These are phyloP conservation scores for Senecio squalidus DNA, from an alignment of 140 eudicot species.

Conservation along the genomic window DNA sequence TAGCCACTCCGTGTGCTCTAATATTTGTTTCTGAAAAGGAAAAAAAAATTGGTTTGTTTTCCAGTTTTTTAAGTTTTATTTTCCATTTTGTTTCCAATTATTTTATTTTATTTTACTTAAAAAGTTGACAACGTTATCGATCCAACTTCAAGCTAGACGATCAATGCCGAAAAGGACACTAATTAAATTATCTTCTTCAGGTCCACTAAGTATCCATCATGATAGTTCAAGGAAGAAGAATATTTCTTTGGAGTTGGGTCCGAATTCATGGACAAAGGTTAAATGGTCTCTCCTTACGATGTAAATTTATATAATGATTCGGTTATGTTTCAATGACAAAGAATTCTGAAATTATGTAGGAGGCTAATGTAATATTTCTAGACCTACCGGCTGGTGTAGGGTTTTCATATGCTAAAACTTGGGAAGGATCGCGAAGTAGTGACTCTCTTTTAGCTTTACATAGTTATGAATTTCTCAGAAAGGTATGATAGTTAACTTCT, in stretches of 20 bases:
- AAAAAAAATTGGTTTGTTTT: too few relatives aligned
- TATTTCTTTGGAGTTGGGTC: neutral
- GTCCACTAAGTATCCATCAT: neutral
- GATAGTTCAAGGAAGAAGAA: neutral
- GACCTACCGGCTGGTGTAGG: slow-evolving; percentile 21
- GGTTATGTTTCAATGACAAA: neutral
- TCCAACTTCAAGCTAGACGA: too few relatives aligned
- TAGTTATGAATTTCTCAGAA: slow-evolving; percentile 9
- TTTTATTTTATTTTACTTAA: too few relatives aligned
- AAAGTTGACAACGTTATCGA: too few relatives aligned
- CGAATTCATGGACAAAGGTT: slow-evolving; percentile 8
- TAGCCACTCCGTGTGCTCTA: too few relatives aligned
- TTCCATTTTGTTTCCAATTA: too few relatives aligned
- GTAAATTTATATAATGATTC: neutral
- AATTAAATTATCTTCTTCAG: neutral
- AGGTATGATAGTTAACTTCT: slow-evolving; percentile 16
- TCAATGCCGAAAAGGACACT: too few relatives aligned
- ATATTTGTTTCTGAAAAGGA: too few relatives aligned
- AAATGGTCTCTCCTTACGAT: neutral
- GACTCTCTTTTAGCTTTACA: slow-evolving; percentile 12
- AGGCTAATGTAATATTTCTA: slow-evolving; percentile 19
- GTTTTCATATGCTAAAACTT: slow-evolving; percentile 18
- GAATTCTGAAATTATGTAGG: slow-evolving; percentile 1
- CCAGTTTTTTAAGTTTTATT: too few relatives aligned
- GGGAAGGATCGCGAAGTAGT: slow-evolving; percentile 13